Evolutionary conservation across 352 stramenopile genomes (phyloP), one percentile per base, ranked within the genome.

Genomic region (Phytophthora pini): DNA sequence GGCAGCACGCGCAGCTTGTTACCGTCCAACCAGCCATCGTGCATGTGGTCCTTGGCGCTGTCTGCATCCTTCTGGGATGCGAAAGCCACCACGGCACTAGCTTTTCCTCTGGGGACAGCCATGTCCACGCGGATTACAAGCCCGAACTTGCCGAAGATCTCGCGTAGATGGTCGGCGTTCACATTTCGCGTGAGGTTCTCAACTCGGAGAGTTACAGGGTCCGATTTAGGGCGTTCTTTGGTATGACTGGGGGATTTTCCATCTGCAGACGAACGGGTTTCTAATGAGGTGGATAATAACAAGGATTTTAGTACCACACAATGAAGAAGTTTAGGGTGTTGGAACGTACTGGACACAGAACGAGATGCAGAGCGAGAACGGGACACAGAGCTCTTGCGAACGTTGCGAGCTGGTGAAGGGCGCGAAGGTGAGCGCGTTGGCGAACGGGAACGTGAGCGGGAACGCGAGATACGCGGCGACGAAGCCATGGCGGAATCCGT

Each of bases 121-220:
- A 93, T 61, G 2, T 86, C 74, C 32, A 94, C 88, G 20, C 67
- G 63, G 26, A 77, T 31, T 5, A 96, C 86, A 29, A 61, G 38
- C 5, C 86, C 88, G 66, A 96, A 96, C 72, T 94, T 96, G 66
- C 83, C 85, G 65, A 94, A 96, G 68, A 96, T 94, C 68, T 96
- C 88, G 48, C 60, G 75, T 60, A 96, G 58, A 50, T 96, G 88
- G 50, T 94, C 88, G 17, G 78, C 72, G 52, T 86, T 91, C 44
- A 96, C 88, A 53, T 96, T 96, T 44, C 87, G 82, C 39, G 87
- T 93, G 59, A 95, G 82, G 67, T 94, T 94, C 40, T 92, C 87
- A 2, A 95, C 81, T 38, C 84, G 82, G 45, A 95, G 47, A 11
- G 74, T 58, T 9, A 84, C 70, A 5, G 62, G 47, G 41, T 82